Base-by-base conservation (phyloP, 306 rosid genomes). In the Rosa chinensis region DNA sequence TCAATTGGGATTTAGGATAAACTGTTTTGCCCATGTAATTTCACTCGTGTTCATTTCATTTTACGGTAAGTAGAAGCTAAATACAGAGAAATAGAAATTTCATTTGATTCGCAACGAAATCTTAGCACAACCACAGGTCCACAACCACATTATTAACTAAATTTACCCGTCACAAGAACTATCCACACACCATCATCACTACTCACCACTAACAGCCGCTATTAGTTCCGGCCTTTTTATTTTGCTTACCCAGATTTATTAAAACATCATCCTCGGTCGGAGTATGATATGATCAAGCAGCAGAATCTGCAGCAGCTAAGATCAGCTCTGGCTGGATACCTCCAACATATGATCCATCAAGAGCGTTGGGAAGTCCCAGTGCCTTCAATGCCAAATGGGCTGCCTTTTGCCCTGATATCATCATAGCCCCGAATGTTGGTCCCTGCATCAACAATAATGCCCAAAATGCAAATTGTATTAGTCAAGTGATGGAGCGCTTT, bases 341-440 rank as follows among this genome's bases (percentile, higher is more conserved):
- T 53, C 83, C 89, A 14, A 40, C 87, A 25, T 59, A 18, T 14
- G 85, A 74, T 32, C 64, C 89, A 43, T 84, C 91, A 70, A 89
- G 23, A 64, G 85, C 87, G 47, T 91, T 91, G 37, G 89, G 88
- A 52, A 83, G 90, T 40, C 89, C 86, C 61, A 84, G 59, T 0
- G 96, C 79, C 87, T 91, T 89, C 87, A 95, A 79, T 1, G 97
- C 92, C 90, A 95, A 82, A 82, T 95, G 98, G 0, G 99, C 98
- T 20, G 98, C 97, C 81, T 92, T 95, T 82, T 89, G 93, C 44
- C 97, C 99, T 2, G 97, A 95, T 73, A 95, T 90, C 99, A 95
- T 91, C 98, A 95, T 95, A 0, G 97, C 99, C 7, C 99, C 99
- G 74, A 95, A 92, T 2, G 99, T 92, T 4, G 99, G 99, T 74